Conservation (phyloP, 2,329 filamentous ascomycete species). For the Aspergillus aculeatus region DNA sequence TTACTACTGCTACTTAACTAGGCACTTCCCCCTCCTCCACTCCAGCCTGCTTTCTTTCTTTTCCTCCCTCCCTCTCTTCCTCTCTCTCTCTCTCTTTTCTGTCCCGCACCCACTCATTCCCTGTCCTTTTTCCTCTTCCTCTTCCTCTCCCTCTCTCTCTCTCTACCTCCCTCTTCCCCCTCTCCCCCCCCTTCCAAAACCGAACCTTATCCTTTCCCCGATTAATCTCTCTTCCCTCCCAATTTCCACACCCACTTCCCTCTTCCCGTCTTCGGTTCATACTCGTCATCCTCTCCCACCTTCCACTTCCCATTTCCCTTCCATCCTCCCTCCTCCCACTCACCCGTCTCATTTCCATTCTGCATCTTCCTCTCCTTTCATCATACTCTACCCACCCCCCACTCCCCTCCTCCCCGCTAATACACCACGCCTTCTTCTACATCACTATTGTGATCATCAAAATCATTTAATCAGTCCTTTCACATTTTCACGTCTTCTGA, state of each 20-base stretch:
- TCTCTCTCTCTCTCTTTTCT: conserved; percentile 17
- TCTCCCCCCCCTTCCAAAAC: conserved; percentile 12
- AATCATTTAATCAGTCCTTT: conserved; percentile 13
- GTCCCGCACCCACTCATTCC: conserved; percentile 14
- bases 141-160: conserved; percentile 20
- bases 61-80: conserved; percentile 8
- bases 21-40: neutral
- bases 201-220: conserved; percentile 8
- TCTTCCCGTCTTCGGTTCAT: conserved; percentile 17
- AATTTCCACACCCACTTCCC: conserved; percentile 23
- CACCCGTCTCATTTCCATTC: conserved; percentile 1
- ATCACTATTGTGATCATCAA: neutral
- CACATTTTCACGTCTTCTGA: neutral
- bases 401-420: conserved; percentile 11
- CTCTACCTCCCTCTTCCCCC: conserved; percentile 19
- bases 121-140: conserved; percentile 11
- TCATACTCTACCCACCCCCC: conserved; percentile 17
- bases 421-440: neutral
- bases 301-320: conserved; percentile 22
- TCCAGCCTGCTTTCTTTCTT: conserved; percentile 15
- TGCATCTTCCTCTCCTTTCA: conserved; percentile 2
- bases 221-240: conserved; percentile 6
- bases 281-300: conserved; percentile 18
- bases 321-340: conserved; percentile 14
- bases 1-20: neutral